Percentiles rank a stretch among this genome's conserved stretches.
These are phyloP conservation scores for Solanum rostratum DNA, from an alignment of 257 asterid species.

Conservation along the genomic window DNA sequence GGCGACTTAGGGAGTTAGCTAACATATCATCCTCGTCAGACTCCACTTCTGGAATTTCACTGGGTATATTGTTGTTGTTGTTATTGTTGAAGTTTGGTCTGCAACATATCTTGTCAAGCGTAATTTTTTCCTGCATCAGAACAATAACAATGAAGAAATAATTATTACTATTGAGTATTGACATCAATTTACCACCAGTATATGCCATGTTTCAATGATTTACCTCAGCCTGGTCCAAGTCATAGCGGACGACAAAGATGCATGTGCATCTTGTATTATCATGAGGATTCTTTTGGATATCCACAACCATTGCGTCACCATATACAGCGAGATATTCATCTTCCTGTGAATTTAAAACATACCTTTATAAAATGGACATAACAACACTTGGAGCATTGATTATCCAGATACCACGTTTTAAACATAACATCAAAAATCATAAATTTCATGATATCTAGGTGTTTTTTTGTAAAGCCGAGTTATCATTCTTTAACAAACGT, in stretches of 20 bases:
- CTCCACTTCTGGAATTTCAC: not conserved
- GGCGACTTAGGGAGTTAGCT: not conserved
- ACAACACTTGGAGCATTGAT: not conserved
- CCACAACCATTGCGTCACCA: constrained; percentile 53
- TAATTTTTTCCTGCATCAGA: constrained; percentile 39
- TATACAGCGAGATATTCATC: constrained; percentile 43
- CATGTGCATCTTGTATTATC: constrained; percentile 44
- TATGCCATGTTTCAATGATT: not conserved
- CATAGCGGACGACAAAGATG: constrained; percentile 50
- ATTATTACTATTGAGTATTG: not conserved
- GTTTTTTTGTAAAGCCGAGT: not conserved
- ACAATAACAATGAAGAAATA: not conserved
- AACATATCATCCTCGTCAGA: not conserved
- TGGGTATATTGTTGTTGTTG: not conserved
- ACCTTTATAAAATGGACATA: not conserved
- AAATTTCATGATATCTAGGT: not conserved
- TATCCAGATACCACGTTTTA: not conserved
- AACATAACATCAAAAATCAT: not conserved
- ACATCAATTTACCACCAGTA: not conserved
- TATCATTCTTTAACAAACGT: not conserved
- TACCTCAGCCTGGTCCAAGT: constrained; percentile 47
- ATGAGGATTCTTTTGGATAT: constrained; percentile 37
- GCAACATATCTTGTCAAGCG: constrained; percentile 36
- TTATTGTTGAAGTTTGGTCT: constrained; percentile 26
- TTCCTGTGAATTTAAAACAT: constrained; percentile 31